These are phyloP conservation scores for Cornus kousa DNA, from an alignment of 148 eudicot species.

Conservation along the genomic window DNA sequence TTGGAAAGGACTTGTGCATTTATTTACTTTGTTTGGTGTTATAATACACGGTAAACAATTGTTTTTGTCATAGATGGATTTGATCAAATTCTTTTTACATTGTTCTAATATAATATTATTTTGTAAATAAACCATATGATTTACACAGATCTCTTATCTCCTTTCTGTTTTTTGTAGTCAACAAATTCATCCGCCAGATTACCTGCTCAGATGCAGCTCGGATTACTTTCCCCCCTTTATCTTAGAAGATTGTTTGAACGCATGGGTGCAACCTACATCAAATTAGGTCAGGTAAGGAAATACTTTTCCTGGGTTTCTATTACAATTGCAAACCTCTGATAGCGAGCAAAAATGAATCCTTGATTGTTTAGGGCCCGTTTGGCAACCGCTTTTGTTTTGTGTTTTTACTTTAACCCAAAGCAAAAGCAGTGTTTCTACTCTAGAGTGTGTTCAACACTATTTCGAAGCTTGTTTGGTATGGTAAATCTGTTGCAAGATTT, in stretches of 20 bases:
- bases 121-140: not conserved
- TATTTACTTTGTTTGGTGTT: not conserved
- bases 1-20: not conserved
- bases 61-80: not conserved
- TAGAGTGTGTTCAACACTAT: too few relatives aligned
- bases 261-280: conserved; percentile 95
- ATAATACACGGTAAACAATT: not conserved
- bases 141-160: conserved; percentile 9
- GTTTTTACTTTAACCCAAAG: too few relatives aligned
- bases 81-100: not conserved
- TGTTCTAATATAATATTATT: not conserved
- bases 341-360: not conserved
- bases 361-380: not conserved
- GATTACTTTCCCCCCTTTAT: conserved; percentile 77
- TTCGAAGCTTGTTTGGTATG: too few relatives aligned
- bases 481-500: too few relatives aligned
- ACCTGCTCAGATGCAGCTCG: conserved; percentile 74
- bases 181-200: conserved; percentile 64
- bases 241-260: conserved; percentile 93
- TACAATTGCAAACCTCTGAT: not conserved
- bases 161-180: conserved; percentile 38
- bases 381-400: too few relatives aligned
- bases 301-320: conserved; percentile 3
- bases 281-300: conserved; percentile 84
- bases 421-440: too few relatives aligned